Evolutionary conservation across 2,329 filamentous ascomycete species (phyloP).

Genomic region (Emydomyces testavorans): DNA sequence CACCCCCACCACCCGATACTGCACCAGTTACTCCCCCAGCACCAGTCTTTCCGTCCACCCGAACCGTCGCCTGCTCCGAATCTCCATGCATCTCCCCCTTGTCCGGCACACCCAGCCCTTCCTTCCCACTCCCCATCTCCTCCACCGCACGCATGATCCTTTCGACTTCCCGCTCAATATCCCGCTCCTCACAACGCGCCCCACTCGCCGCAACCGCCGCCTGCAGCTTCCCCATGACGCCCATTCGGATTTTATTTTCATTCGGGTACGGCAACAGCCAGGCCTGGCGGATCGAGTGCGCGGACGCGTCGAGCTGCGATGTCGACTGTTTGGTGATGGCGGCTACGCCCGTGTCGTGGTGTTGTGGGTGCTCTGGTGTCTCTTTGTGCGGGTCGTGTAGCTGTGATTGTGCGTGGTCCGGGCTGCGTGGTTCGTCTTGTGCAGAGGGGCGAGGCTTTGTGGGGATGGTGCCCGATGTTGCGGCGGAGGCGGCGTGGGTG

Average conservation of each 20-base stretch:
- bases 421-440: no score
- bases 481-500: conserved; percentile 35
- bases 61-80: no score
- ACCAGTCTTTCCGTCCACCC: conserved; percentile 23
- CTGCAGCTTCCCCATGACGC: conserved; percentile 37
- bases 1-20: neutral
- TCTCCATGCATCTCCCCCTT: no score
- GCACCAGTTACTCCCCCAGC: neutral
- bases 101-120: no score
- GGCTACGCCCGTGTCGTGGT: neutral
- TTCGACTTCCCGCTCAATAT: conserved; percentile 43
- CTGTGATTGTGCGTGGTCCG: no score
- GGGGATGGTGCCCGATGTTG: conserved; percentile 23
- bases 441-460: conserved; percentile 9
- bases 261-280: conserved; percentile 37
- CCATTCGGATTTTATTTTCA: conserved; percentile 36
- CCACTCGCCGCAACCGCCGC: conserved; percentile 44
- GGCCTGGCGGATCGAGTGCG: conserved; percentile 30
- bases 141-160: conserved; percentile 43
- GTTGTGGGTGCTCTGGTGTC: neutral
- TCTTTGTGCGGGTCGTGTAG: neutral
- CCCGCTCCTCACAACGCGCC: conserved; percentile 22
- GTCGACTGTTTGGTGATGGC: conserved; percentile 14
- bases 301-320: conserved; percentile 33
- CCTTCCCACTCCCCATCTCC: no score